Evolutionary conservation across 441 rosid species (phyloP).

Genomic region (Arabidopsis lyrata): DNA sequence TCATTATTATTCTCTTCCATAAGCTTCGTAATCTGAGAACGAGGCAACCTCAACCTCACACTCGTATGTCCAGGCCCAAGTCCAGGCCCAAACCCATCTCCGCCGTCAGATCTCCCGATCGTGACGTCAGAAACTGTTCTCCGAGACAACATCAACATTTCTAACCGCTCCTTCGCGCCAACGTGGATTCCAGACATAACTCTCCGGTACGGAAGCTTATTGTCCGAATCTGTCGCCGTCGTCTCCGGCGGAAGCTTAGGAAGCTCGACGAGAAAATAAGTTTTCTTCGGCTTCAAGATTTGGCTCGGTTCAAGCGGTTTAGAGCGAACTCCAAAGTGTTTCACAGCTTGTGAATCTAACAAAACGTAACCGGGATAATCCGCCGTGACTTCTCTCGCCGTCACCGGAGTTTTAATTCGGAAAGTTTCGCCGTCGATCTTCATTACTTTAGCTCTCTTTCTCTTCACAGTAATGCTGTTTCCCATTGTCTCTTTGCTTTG

Average conservation of each 20-base stretch:
- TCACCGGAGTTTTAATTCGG: conserved; percentile 56
- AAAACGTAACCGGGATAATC: conserved; percentile 68
- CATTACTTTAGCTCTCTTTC: conserved; percentile 60
- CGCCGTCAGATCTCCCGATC: conserved; percentile 35
- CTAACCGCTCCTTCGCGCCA: conserved; percentile 70
- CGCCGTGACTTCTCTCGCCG: conserved; percentile 51
- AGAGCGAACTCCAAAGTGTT: conserved; percentile 61
- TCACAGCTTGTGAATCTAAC: conserved; percentile 62
- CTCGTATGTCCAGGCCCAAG: conserved; percentile 42
- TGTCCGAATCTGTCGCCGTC: not conserved
- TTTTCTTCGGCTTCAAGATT: conserved; percentile 51
- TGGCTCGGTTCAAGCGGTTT: conserved; percentile 64
- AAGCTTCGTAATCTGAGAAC: conserved; percentile 55
- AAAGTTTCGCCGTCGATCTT: conserved; percentile 65
- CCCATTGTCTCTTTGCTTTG: conserved; percentile 50
- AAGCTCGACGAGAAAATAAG: conserved; percentile 67
- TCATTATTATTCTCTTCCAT: conserved; percentile 59
- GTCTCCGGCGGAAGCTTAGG: conserved; percentile 56
- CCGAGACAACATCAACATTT: conserved; percentile 64
- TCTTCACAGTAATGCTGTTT: conserved; percentile 54
- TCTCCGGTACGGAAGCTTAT: conserved; percentile 52
- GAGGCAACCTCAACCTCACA: conserved; percentile 64
- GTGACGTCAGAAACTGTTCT: conserved; percentile 62
- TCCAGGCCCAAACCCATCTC: conserved; percentile 29
- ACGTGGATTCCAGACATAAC: conserved; percentile 60